These are phyloP conservation scores for Aspergillus vadensis DNA, from an alignment of 2,329 filamentous ascomycete genomes.

Conservation along the genomic window DNA sequence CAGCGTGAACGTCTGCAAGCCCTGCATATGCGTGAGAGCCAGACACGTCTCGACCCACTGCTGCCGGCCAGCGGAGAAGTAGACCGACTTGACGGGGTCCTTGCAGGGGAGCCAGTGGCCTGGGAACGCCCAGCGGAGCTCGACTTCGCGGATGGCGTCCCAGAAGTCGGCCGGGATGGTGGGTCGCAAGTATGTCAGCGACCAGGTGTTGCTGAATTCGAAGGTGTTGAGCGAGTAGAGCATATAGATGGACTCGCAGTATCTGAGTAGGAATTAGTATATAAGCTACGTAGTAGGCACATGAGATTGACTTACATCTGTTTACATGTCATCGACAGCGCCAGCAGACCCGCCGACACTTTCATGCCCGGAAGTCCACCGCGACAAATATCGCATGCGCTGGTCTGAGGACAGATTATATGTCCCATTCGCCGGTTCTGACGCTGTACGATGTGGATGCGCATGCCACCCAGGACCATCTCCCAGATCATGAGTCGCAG, in stretches of 20 bases:
- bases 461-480: slow-evolving; percentile 31
- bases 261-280: slow-evolving; percentile 26
- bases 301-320: slow-evolving; percentile 33
- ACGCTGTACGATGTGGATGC: slow-evolving; percentile 42
- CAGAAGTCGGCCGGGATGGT: slow-evolving; percentile 34
- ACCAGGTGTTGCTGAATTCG: slow-evolving; percentile 45
- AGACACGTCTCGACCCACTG: slow-evolving; percentile 43
- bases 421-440: slow-evolving; percentile 34
- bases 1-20: slow-evolving; percentile 35
- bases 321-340: slow-evolving; percentile 36
- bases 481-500: slow-evolving; percentile 43
- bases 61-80: slow-evolving; percentile 39
- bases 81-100: slow-evolving; percentile 42
- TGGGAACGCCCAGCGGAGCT: slow-evolving; percentile 43
- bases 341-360: slow-evolving; percentile 24
- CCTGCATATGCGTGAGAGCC: slow-evolving; percentile 27
- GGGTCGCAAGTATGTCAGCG: slow-evolving; percentile 40
- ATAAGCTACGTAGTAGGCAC: neutral
- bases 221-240: slow-evolving; percentile 40
- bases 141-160: slow-evolving; percentile 35
- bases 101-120: slow-evolving; percentile 45
- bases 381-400: slow-evolving; percentile 38
- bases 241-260: slow-evolving; percentile 37
- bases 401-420: slow-evolving; percentile 32
- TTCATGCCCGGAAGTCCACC: slow-evolving; percentile 31